These are phyloP conservation scores for Cryptococcus jaspeensis DNA, from an alignment of 1,284 basidiomycete genomes.

Conservation along the genomic window DNA sequence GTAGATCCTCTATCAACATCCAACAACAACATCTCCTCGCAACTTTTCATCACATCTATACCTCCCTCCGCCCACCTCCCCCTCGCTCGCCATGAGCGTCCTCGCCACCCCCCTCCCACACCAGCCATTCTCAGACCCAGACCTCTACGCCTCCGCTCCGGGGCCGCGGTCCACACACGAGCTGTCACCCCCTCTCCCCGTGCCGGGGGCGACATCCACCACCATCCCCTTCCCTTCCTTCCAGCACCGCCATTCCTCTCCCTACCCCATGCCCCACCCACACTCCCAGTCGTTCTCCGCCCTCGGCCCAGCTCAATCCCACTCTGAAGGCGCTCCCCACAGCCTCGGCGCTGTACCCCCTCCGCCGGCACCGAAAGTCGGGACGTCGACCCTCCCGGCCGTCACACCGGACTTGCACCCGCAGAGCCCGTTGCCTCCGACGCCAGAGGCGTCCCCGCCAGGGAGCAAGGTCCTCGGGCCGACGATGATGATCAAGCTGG, in stretches of 20 bases:
- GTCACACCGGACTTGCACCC: conserved; percentile 14
- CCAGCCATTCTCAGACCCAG: conserved; percentile 14
- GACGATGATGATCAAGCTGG: conserved; percentile 34
- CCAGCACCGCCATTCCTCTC: conserved; percentile 22
- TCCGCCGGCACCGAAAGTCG: conserved; percentile 17
- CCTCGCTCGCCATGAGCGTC: conserved; percentile 8
- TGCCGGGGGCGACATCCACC: background rate
- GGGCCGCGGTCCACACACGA: conserved; percentile 17
- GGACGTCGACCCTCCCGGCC: conserved; percentile 8
- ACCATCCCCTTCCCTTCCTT: conserved; percentile 16
- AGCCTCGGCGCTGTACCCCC: conserved; percentile 4
- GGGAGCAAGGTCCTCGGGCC: conserved; percentile 27
- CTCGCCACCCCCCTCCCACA: conserved; percentile 12
- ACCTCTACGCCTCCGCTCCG: conserved; percentile 12
- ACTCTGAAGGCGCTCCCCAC: background rate
- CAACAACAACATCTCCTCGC: no score
- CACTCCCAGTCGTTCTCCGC: conserved; percentile 22
- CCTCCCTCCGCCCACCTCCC: no score
- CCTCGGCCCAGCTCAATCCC: conserved; percentile 14
- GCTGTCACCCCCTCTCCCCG: conserved; percentile 14
- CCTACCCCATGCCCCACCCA: conserved; percentile 16
- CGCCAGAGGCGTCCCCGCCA: conserved; percentile 36
- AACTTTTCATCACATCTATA: no score
- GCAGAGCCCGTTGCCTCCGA: conserved; percentile 28
- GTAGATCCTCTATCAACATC: background rate